These are phyloP conservation scores for Puccinia sorghi DNA, from an alignment of 1,284 basidiomycete species.

Conservation along the genomic window DNA sequence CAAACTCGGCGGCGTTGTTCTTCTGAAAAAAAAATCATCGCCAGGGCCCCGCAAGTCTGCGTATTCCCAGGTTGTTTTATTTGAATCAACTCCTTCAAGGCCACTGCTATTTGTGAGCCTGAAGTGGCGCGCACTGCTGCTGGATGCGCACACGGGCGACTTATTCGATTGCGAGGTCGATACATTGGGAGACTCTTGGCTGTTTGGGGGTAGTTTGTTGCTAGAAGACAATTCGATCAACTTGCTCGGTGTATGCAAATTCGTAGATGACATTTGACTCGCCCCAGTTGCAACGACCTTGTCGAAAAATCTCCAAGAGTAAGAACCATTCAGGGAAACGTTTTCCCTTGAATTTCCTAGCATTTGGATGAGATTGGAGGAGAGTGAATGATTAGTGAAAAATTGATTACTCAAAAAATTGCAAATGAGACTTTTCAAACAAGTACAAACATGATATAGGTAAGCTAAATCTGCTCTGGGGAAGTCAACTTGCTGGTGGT, in stretches of 20 bases:
- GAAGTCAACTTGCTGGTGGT: neutral
- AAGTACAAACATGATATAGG: neutral
- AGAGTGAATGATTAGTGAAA: neutral
- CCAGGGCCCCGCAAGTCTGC: neutral
- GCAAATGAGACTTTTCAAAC: neutral
- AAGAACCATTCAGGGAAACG: conserved; percentile 8
- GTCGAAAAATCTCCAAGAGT: neutral
- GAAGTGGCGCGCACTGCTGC: neutral
- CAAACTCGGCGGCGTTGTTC: neutral
- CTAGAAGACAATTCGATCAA: neutral
- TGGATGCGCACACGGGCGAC: neutral
- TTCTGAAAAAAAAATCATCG: neutral
- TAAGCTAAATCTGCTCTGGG: neutral
- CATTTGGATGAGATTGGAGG: neutral
- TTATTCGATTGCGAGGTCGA: neutral
- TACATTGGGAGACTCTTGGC: neutral
- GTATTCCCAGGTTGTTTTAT: neutral
- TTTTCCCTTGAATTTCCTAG: conserved; percentile 1
- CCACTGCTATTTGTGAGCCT: neutral
- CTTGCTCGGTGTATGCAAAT: too few species aligned
- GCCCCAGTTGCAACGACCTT: neutral
- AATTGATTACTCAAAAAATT: neutral
- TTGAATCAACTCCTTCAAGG: neutral
- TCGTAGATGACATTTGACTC: neutral
- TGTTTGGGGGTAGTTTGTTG: neutral